Evolutionary conservation across 768 basidiomycete genomes (phyloP).

Genomic region (Mycena rebaudengoi): DNA sequence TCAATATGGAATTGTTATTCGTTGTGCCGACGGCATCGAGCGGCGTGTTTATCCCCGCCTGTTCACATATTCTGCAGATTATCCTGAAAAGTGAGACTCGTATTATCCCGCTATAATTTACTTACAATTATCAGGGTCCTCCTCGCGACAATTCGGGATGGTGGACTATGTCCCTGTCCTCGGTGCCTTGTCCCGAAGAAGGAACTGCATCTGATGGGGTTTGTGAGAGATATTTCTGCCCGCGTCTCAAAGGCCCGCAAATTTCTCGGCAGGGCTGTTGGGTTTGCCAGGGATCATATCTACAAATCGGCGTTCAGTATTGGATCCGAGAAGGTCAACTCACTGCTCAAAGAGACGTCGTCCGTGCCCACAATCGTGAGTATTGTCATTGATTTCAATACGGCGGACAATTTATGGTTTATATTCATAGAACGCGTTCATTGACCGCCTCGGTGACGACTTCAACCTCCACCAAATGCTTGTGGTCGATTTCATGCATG

Average conservation of each 20-base stretch:
- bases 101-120: background rate
- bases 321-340: background rate
- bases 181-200: conserved; percentile 26
- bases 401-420: no score
- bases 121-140: background rate
- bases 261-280: background rate
- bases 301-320: background rate
- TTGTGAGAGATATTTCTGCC: background rate
- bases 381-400: background rate
- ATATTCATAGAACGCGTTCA: conserved; percentile 46
- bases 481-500: conserved; percentile 47
- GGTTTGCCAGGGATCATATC: background rate
- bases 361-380: conserved; percentile 12
- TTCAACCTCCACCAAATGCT: conserved; percentile 38
- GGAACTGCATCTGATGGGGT: conserved; percentile 22
- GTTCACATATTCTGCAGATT: conserved; percentile 36
- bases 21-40: conserved; percentile 31
- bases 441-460: conserved; percentile 23
- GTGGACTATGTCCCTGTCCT: conserved; percentile 30
- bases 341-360: conserved; percentile 3
- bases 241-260: background rate
- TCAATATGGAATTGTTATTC: conserved; percentile 32
- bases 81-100: conserved; percentile 39
- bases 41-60: conserved; percentile 31
- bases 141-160: conserved; percentile 20